A percentile compares a stretch with the other conserved stretches of the same genome.
phyloP scores from a whole-genome alignment of 2,329 filamentous ascomycete species.

The Sphaerulina musiva region DNA sequence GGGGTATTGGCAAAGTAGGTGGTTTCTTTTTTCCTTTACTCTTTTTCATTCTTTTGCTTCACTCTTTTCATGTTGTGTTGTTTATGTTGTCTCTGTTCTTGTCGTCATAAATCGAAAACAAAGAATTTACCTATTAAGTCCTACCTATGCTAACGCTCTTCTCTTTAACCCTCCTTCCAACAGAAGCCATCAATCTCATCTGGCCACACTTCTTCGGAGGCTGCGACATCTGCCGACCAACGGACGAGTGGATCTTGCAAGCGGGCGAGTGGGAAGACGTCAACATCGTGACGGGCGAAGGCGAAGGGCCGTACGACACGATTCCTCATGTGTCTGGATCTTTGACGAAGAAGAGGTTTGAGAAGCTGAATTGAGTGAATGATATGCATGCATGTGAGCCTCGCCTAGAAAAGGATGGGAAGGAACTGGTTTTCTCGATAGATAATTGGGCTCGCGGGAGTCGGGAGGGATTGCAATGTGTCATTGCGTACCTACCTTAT shows the following conservation, averaged over 20 bases:
- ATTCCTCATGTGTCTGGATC: slow-evolving; percentile 33
- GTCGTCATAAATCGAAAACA: too few relatives aligned
- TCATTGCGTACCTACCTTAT: too few relatives aligned
- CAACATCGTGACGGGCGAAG: slow-evolving; percentile 26
- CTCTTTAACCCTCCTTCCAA: too few relatives aligned
- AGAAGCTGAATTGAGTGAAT: slow-evolving; percentile 11
- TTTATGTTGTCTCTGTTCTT: too few relatives aligned
- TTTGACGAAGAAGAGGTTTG: slow-evolving; percentile 28
- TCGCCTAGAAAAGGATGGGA: too few relatives aligned
- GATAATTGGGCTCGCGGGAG: too few relatives aligned
- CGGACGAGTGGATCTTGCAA: slow-evolving; percentile 33
- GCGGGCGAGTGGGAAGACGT: slow-evolving; percentile 34
- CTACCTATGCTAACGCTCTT: too few relatives aligned
- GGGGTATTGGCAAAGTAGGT: slow-evolving; percentile 33
- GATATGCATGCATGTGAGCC: too few relatives aligned
- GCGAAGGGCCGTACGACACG: slow-evolving; percentile 33
- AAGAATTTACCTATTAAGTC: too few relatives aligned
- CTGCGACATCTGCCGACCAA: slow-evolving; percentile 32
- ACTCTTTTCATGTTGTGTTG: background rate
- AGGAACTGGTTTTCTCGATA: too few relatives aligned
- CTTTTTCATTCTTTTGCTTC: background rate
- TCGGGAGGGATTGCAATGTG: too few relatives aligned
- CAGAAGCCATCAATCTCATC: slow-evolving; percentile 30
- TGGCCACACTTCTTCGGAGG: slow-evolving; percentile 35
- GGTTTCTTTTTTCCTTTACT: background rate